Evolutionary conservation across 768 basidiomycete species (phyloP).

Genomic region (Podaxis sp.): DNA sequence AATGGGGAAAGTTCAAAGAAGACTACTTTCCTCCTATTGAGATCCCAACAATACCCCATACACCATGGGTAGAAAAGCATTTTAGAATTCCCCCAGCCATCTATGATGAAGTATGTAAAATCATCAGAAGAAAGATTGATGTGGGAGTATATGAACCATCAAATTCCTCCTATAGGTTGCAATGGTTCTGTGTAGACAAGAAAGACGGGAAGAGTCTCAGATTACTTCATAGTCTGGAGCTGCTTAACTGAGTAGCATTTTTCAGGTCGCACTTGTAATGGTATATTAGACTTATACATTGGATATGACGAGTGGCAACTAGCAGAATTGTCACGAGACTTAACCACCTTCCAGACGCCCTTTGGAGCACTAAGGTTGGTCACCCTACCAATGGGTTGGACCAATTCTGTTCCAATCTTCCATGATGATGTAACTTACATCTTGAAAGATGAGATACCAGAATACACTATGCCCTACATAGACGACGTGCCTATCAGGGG

Average conservation of each 20-base stretch:
- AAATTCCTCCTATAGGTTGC: constrained; percentile 31
- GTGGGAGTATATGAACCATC: constrained; percentile 33
- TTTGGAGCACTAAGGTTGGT: constrained; percentile 11
- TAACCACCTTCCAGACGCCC: constrained; percentile 15
- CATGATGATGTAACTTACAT: constrained; percentile 22
- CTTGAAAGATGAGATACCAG: constrained; percentile 34
- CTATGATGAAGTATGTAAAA: constrained; percentile 9
- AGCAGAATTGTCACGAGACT: constrained; percentile 1
- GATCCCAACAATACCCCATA: too few species aligned
- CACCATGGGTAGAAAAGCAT: too few species aligned
- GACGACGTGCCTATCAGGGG: constrained; percentile 36
- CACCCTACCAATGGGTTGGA: constrained; percentile 17
- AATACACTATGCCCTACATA: constrained; percentile 31
- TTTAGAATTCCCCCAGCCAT: constrained; percentile 1
- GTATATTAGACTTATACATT: constrained; percentile 10
- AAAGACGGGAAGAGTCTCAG: constrained; percentile 31
- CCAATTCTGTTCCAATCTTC: constrained; percentile 14
- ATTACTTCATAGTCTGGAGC: constrained; percentile 35
- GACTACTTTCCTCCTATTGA: too few species aligned
- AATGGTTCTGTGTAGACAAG: constrained; percentile 39
- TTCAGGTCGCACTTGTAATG: neutral
- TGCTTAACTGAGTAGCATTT: constrained; percentile 33
- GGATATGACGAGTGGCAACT: constrained; percentile 10
- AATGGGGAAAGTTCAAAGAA: too few species aligned
- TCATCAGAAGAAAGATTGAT: constrained; percentile 27